Base-by-base conservation (phyloP, 768 basidiomycete genomes). In the Rhodotorula kratochvilovae region DNA sequence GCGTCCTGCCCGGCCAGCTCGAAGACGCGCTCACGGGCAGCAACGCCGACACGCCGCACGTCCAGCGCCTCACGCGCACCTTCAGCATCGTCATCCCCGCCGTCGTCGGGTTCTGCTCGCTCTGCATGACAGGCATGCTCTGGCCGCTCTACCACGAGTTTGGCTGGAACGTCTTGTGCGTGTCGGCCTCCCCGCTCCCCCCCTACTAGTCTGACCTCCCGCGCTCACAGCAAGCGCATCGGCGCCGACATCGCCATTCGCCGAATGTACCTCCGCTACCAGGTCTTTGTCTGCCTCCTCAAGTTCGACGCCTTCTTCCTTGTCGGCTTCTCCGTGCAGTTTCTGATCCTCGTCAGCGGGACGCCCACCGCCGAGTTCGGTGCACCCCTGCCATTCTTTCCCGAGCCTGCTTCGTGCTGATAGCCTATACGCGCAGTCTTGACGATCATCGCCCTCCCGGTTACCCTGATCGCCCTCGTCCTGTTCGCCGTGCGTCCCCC, bases 321-420 rank as follows among this genome's bases (percentile, higher is more conserved):
- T 48, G 27, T 42, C 35, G 46, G 29, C 42, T 74, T 74, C 48
- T 39, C 48, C 13, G n/a, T 72, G 13, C 70, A 72, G 55, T 72
- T 75, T 59, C 61, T 75, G 21, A 70, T 75, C 21, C 74, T 75
- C 53, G 74, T 75, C 25, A 42, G 51, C 16, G 70, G 70, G 4
- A 75, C 67, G 16, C 67, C 60, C 2, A 75, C 74, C 5, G 70
- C 35, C 33, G 74, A 75, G 39, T 54, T 68, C 8, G 56, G 56
- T 57, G 36, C 23, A 35, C 31, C 53, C 2, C 13, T 29, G 29
- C 2, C 29, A 54, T 3, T 23, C 15, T 53, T 27, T 33, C 13
- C 29, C 17, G 33, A 8, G 8, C 10, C 2, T 25, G 25, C 3
- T 17, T 13, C 25, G 23, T 8, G 0, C 23, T n/a, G 21, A 27